Evolutionary conservation across 768 basidiomycete genomes (phyloP), one percentile per base, ranked within the genome.

Genomic region (Sarcomyxa edulis): DNA sequence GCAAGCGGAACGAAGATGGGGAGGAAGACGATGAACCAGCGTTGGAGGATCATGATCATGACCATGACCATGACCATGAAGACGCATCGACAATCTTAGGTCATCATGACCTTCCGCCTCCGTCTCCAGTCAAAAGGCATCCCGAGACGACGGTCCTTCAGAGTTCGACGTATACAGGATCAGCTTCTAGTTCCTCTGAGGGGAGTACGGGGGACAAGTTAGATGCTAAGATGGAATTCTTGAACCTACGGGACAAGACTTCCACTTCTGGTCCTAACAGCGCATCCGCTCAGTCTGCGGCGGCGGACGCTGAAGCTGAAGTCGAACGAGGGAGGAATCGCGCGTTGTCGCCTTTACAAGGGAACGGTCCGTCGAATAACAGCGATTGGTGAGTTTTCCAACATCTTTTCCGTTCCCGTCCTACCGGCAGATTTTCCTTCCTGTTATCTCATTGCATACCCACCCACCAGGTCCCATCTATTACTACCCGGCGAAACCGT

Each of bases 341-440:
- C 15, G 62, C 63, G 7, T 61, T 70, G 47, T 78, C 78, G 12
- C 76, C 80, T 7, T 59, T 79, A 12, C 72, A 76, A 39, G 69
- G 69, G 15, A 69, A 74, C 48, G 66, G 63, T 2, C 48, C 54
- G 5, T 60, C 71, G 11, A 44, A 35, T 32, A 33, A 51, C 18
- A 52, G 59, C 10, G 65, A 76, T 48, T 69, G 72, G 80, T 79
- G 44, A 45, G 72, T 48, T 35, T 32, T 29, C 37, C 22, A 16
- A 20, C 11, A 6, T 34, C 40, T 33, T 30, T 21, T 20, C 21
- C 31, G 23, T 16, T 35, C 24, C 22, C 19, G 38, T 20, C 22
- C 25, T 28, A 23, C 11, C n/a, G n/a, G n/a, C n/a, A n/a, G 44
- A 45, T 71, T 48, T 35, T 32, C 28, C 37, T 21, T 19, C 20